Evolutionary conservation across 148 eudicot genomes (phyloP).

Genomic region (Polygonum aviculare): DNA sequence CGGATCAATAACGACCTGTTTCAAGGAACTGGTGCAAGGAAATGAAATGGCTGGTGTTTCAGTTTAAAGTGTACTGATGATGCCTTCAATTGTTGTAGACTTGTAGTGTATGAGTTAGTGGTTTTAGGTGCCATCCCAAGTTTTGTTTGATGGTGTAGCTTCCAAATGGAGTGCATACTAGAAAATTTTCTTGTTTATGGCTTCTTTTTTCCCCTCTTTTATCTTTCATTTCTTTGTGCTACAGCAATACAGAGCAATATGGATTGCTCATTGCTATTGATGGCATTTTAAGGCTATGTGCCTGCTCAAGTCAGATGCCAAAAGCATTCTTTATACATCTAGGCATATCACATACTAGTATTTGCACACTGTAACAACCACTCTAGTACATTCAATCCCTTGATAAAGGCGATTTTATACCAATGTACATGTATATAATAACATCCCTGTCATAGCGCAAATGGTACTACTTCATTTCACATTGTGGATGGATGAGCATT

Average conservation of each 20-base stretch:
- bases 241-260: not conserved
- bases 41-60: slow-evolving; percentile 10
- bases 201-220: not conserved
- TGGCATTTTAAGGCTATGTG: not conserved
- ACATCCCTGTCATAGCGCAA: not conserved
- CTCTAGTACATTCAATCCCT: not conserved
- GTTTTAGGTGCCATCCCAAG: slow-evolving; percentile 7
- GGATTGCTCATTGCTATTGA: not conserved
- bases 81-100: not conserved
- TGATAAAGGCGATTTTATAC: not conserved
- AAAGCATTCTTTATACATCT: not conserved
- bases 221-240: not conserved
- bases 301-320: not conserved
- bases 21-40: slow-evolving; percentile 37
- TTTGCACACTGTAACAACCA: not conserved
- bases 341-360: not conserved
- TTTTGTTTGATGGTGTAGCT: slow-evolving; percentile 8
- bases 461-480: not conserved
- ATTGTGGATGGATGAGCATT: not conserved
- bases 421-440: not conserved
- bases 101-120: not conserved
- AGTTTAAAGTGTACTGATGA: not conserved
- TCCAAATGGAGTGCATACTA: slow-evolving; percentile 6
- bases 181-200: not conserved
- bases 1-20: slow-evolving; percentile 61